These are phyloP conservation scores for Beauveria rudraprayagi DNA, from an alignment of 2,329 filamentous ascomycete genomes.

Conservation along the genomic window DNA sequence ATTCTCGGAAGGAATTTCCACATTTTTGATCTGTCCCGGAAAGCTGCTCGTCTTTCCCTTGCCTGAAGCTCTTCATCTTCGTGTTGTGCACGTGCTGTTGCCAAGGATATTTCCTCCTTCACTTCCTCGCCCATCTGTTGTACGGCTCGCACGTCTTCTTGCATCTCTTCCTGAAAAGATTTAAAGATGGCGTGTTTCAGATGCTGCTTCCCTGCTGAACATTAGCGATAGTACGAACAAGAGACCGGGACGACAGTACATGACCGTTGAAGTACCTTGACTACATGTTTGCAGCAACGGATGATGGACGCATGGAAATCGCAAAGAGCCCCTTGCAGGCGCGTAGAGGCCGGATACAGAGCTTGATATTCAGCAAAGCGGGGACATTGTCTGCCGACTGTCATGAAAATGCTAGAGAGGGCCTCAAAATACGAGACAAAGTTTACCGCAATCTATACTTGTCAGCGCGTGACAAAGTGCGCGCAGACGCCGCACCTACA, in stretches of 20 bases:
- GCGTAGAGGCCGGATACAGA: not conserved
- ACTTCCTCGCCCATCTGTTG: not conserved
- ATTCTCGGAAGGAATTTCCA: not conserved
- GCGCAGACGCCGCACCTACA: constrained; percentile 15
- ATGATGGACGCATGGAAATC: constrained; percentile 29
- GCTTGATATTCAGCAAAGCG: not conserved
- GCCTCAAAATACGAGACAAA: not conserved
- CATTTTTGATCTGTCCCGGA: not conserved
- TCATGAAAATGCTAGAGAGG: not conserved
- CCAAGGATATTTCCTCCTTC: not conserved
- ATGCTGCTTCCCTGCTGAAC: not conserved
- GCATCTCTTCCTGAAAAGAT: not conserved
- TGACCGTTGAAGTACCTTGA: constrained; percentile 19
- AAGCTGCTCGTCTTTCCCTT: not conserved
- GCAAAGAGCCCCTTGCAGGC: constrained; percentile 18
- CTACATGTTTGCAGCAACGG: constrained; percentile 25
- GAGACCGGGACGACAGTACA: not conserved
- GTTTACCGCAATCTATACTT: not conserved
- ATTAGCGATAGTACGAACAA: not conserved
- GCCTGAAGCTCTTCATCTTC: not conserved
- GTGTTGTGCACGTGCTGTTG: not conserved
- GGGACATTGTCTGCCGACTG: not conserved
- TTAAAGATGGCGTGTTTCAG: not conserved
- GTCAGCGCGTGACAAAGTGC: not conserved
- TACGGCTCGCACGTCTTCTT: not conserved